phyloP scores from a whole-genome alignment of 2,329 filamentous ascomycete species.

The Huntiella abstrusa region DNA sequence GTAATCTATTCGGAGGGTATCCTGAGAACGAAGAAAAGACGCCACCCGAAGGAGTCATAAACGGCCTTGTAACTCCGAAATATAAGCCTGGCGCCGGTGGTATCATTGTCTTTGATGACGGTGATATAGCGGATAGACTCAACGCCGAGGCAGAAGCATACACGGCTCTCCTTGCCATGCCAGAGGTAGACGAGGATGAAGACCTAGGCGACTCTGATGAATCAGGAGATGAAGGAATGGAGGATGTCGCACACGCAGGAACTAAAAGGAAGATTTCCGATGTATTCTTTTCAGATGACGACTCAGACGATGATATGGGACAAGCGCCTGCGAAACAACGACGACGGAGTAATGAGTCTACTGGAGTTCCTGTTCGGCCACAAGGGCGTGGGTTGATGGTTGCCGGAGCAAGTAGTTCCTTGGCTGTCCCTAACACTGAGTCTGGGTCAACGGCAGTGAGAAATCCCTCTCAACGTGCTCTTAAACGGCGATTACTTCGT shows the following conservation, averaged over 20 bases:
- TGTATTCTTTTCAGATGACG: constrained; percentile 50
- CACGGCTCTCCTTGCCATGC: constrained; percentile 74
- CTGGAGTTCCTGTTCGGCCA: constrained; percentile 41
- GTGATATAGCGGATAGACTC: constrained; percentile 78
- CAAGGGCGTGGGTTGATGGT: constrained; percentile 41
- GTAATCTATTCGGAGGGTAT: constrained; percentile 74
- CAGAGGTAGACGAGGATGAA: constrained; percentile 64
- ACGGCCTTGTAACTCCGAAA: constrained; percentile 49
- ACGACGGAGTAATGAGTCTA: constrained; percentile 71
- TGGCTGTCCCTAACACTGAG: constrained; percentile 17
- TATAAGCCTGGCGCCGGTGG: constrained; percentile 71
- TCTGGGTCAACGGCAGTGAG: not conserved
- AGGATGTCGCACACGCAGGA: constrained; percentile 25
- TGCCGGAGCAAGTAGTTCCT: constrained; percentile 23
- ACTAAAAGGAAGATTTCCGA: constrained; percentile 67
- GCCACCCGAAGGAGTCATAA: constrained; percentile 39
- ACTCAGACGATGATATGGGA: constrained; percentile 29
- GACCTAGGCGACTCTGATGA: constrained; percentile 40
- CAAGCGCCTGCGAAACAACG: constrained; percentile 62
- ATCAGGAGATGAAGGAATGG: constrained; percentile 30
- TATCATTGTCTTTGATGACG: constrained; percentile 87
- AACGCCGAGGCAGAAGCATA: constrained; percentile 61
- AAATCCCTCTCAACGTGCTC: constrained; percentile 42
- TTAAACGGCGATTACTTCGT: constrained; percentile 55
- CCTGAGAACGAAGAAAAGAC: constrained; percentile 23